A percentile compares a stretch with the other conserved stretches of the same genome.
Evolutionary conservation across 495 filamentous ascomycete genomes (phyloP).

Genomic region (Chaetomidium leptoderma): DNA sequence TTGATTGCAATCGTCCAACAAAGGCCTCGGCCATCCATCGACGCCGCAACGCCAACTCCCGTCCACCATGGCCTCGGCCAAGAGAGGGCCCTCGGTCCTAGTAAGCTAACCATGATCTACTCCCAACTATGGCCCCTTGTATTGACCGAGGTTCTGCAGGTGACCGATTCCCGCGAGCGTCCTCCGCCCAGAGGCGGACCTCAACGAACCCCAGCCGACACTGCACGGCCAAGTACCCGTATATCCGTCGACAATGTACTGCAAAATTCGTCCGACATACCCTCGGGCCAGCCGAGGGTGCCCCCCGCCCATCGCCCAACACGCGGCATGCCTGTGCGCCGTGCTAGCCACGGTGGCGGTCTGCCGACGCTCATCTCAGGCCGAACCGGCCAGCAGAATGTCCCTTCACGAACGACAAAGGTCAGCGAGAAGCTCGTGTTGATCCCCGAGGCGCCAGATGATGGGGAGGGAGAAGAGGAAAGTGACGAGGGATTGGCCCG

Average conservation of each 20-base stretch:
- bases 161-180: constrained; percentile 38
- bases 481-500: constrained; percentile 47
- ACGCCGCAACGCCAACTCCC: background rate
- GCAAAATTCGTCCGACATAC: constrained; percentile 89
- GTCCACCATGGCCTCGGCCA: constrained; percentile 30
- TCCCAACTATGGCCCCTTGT: background rate
- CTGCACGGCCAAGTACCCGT: constrained; percentile 53
- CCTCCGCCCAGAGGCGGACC: constrained; percentile 22
- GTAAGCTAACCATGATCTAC: constrained; percentile 15
- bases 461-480: constrained; percentile 47
- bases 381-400: constrained; percentile 61
- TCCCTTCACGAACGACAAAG: constrained; percentile 85
- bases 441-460: constrained; percentile 77
- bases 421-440: constrained; percentile 92
- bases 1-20: background rate
- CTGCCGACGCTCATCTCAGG: constrained; percentile 41
- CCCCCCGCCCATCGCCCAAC: constrained; percentile 57
- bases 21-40: background rate
- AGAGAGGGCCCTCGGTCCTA: constrained; percentile 36
- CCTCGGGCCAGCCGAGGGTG: constrained; percentile 83
- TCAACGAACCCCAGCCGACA: constrained; percentile 15
- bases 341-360: constrained; percentile 34
- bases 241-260: constrained; percentile 96
- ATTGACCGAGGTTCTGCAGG: constrained; percentile 21
- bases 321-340: constrained; percentile 42